A percentile compares a stretch with the other conserved stretches of the same genome.
Conservation (phyloP, 73 alveolate species). For the Tetrahymena thermophila region DNA sequence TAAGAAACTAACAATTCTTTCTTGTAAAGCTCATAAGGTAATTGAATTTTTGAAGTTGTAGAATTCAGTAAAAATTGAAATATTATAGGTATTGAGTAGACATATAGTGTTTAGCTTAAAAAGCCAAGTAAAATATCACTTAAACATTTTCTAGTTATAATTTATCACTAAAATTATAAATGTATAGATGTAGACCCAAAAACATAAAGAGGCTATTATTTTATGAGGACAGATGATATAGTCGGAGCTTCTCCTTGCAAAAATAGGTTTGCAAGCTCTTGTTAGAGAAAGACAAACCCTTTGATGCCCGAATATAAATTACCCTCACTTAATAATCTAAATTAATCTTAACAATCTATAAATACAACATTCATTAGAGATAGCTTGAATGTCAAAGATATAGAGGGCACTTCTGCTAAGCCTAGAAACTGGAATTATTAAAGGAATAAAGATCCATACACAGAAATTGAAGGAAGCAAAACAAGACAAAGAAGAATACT, state of each 20-base stretch:
- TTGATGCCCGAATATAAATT: background rate
- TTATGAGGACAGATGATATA: background rate
- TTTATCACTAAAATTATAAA: background rate
- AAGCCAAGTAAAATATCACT: background rate
- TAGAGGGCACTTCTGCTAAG: background rate
- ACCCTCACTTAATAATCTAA: background rate
- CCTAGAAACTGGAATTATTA: background rate
- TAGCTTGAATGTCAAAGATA: background rate
- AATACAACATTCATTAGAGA: background rate
- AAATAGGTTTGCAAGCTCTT: background rate
- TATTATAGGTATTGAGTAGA: background rate
- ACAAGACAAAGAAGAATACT: background rate
- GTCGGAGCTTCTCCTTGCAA: background rate
- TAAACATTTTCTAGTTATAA: background rate
- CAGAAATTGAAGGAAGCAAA: background rate
- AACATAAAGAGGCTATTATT: background rate
- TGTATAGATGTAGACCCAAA: background rate
- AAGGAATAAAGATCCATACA: background rate
- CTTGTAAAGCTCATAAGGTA: background rate
- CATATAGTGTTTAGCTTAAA: background rate
- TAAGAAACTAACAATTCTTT: background rate
- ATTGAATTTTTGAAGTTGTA: background rate
- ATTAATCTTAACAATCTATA: background rate
- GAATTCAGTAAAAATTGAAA: background rate
- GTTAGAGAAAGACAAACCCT: background rate